Evolutionary conservation across 1,284 basidiomycete genomes (phyloP).

Genomic region (Boletus sp.): DNA sequence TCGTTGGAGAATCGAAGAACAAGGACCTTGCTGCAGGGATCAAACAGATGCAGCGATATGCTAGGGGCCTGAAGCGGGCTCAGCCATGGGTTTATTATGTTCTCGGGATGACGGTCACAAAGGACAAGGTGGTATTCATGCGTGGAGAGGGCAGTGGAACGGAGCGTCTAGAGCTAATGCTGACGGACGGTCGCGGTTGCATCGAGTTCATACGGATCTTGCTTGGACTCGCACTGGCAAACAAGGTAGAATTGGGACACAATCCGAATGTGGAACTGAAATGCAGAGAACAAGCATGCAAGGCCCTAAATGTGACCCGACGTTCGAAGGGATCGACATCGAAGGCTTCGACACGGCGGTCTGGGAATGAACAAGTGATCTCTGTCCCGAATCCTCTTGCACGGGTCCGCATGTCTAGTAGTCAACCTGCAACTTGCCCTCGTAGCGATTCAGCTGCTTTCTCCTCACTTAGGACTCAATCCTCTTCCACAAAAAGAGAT

Average conservation of each 20-base stretch:
- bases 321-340: background rate
- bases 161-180: conserved; percentile 3
- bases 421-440: background rate
- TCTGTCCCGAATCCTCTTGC: background rate
- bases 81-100: conserved; percentile 24
- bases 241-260: conserved; percentile 13
- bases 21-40: conserved; percentile 1
- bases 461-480: fast-evolving
- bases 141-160: conserved; percentile 24
- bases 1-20: conserved; percentile 20
- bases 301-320: background rate
- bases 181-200: too few species aligned
- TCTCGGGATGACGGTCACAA: conserved; percentile 12
- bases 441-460: background rate
- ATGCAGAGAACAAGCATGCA: background rate
- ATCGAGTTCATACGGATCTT: conserved; percentile 23
- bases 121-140: conserved; percentile 14
- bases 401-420: background rate
- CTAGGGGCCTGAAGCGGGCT: conserved; percentile 14
- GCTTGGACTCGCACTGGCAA: conserved; percentile 19
- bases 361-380: too few species aligned
- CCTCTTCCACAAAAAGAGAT: conserved; percentile 6
- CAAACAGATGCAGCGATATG: conserved; percentile 17
- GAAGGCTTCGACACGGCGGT: background rate
- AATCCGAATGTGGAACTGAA: conserved; percentile 10